A percentile compares a stretch with the other conserved stretches of the same genome.
Evolutionary conservation across 805 yeast species (phyloP).

Genomic region (Lachancea cidri): DNA sequence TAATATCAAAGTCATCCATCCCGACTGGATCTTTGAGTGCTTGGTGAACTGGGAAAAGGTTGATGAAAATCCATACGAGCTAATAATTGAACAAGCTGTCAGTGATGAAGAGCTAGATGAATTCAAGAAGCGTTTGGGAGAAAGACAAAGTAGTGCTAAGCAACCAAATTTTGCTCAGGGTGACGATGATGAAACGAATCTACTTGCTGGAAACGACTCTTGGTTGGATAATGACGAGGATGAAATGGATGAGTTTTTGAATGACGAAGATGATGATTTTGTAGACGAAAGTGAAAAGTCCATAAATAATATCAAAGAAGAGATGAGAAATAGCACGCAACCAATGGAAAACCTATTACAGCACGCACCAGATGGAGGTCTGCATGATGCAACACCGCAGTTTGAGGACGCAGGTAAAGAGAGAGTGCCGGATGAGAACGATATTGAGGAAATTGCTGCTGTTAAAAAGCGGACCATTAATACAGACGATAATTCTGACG

Average conservation of each 20-base stretch:
- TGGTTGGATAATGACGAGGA: constrained; percentile 33
- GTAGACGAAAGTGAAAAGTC: constrained; percentile 12
- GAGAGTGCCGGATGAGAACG: constrained; percentile 4
- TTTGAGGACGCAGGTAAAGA: constrained; percentile 8
- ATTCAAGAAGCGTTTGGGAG: constrained; percentile 28
- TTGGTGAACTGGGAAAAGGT: constrained; percentile 71
- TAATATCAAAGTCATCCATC: constrained; percentile 70
- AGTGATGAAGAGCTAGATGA: constrained; percentile 38
- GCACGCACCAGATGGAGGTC: no score
- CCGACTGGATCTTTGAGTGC: constrained; percentile 90
- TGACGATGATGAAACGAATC: constrained; percentile 16
- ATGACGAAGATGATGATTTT: constrained; percentile 21
- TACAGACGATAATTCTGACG: neutral
- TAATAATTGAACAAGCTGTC: constrained; percentile 47
- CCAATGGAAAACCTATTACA: neutral
- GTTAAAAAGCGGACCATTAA: neutral
- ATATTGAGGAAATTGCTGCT: constrained; percentile 2
- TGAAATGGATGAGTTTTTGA: constrained; percentile 30
- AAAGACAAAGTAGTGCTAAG: constrained; percentile 32
- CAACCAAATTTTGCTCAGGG: constrained; percentile 29
- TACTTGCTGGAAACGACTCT: constrained; percentile 29
- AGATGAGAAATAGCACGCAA: no score
- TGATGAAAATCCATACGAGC: constrained; percentile 53
- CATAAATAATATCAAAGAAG: constrained; percentile 2
- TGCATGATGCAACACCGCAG: no score